Base-by-base conservation (phyloP, 2,329 filamentous ascomycete genomes). In the Nemania serpens region DNA sequence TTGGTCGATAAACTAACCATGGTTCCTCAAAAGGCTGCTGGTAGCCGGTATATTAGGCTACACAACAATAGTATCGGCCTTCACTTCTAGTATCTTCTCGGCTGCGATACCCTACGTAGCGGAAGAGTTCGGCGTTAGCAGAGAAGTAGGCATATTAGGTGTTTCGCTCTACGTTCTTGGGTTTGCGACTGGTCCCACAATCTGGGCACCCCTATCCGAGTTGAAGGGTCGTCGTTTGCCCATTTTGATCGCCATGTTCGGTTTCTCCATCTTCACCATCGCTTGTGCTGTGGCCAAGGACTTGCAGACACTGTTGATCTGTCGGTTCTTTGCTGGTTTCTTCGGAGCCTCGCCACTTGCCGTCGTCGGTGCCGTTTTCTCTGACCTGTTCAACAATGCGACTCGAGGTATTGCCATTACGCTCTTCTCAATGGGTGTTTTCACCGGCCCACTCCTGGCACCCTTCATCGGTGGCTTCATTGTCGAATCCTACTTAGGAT, bases 21-120 rank as follows among this genome's bases (percentile, higher is more conserved):
- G 9, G 1, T 53, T 37, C 13, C n/a, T 33, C 49, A 0, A 11
- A 59, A 86, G 84, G 70, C 51, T 92, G 41, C 68, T 84, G 4
- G 91, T 88, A 0, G 85, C 87, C 18, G 81, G 82, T 42, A 88
- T 92, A 69, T 78, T 93, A 43, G 90, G 87, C 15, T 93, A 87
- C 70, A 91, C 89, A 13, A 92, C 90, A 17, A 79, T 93, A 69
- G 84, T 85, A 1, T 79, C 89, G 0, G 84, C 90, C 4, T 93
- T 93, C 70, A 86, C 88, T 0, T 89, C 86, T n/a, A 88, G 85
- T 75, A 87, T 93, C 70, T 93, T 91, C 77, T 91, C 88, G 1
- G 78, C 87, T 22, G 88, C 88, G 5, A 91, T 87, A 1, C 66
- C 68, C 7, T 71, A 78, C 17, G 80, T 93, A 11, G 82, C 85